Evolutionary conservation across 495 filamentous ascomycete species (phyloP), one percentile per base, ranked within the genome.

Genomic region (Neurospora sp.): DNA sequence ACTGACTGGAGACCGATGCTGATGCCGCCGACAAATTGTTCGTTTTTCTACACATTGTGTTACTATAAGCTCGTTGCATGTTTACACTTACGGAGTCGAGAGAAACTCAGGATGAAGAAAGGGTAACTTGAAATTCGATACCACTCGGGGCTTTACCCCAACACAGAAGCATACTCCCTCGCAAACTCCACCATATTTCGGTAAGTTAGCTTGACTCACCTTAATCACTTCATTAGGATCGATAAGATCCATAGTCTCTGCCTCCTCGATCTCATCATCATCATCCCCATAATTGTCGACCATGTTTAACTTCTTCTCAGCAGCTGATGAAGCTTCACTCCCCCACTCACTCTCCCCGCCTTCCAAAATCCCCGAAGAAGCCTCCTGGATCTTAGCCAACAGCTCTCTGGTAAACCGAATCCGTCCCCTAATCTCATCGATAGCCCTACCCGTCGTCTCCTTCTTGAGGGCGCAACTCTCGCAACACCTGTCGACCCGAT

Each of bases 401-500:
- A 59, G 8, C 59, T 35, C 44, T 42, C 45, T 75, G 9, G 74
- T 39, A 38, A 38, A 42, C 44, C 22, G 53, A 4, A 76, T 53
- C 38, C 41, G 20, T 5, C 69, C 73, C 45, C 73, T 78, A 39
- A 74, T 45, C 12, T 35, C 20, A 12, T 37, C 39, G 5, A 76
- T 9, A 31, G 53, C 70, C 27, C 8, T 22, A 16, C 35, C 35
- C 20, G 38, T 39, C 16, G 18, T 40, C 4, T 35, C 40, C 39
- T 40, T 31, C 6, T 42, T n/a, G 41, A 40, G 4, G 20, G 9
- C 40, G 68, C 80, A 81, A 12, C 20, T 42, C 0, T 40, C n/a
- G 71, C 81, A 82, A 20, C 70, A 10, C 5, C 3, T 12, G 37
- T 72, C 44, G 0, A 78, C 40, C 9, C 74, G 72, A 14, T 72